A percentile compares a stretch with the other conserved stretches of the same genome.
phyloP scores from a whole-genome alignment of 441 rosid genomes.

The Arabidopsis lyrata region DNA sequence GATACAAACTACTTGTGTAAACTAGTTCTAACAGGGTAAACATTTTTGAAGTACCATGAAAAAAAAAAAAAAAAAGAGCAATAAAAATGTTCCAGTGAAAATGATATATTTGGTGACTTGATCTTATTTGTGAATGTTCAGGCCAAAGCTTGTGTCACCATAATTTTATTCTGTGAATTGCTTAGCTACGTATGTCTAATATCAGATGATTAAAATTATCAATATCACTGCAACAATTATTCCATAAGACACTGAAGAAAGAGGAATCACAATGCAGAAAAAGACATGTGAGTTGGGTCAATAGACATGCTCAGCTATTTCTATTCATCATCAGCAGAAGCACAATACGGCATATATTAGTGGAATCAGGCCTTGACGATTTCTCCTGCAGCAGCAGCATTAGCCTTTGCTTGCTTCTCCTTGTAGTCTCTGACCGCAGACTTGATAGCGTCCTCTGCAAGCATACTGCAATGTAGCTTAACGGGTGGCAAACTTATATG shows the following conservation, averaged over 20 bases:
- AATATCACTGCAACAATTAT: background rate
- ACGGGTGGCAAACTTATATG: slow-evolving; percentile 89
- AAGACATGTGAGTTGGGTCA: background rate
- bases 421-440: slow-evolving; percentile 76
- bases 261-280: background rate
- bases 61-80: no score
- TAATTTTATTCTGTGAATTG: no score
- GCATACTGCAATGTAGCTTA: slow-evolving; percentile 94
- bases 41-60: no score
- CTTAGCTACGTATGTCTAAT: no score
- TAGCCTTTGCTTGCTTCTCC: slow-evolving; percentile 53
- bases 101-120: no score
- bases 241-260: background rate
- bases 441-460: slow-evolving; percentile 93
- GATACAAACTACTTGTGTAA: no score
- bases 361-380: slow-evolving; percentile 49
- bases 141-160: no score
- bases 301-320: slow-evolving; percentile 8
- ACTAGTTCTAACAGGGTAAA: no score
- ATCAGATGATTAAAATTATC: background rate
- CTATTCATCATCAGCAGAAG: slow-evolving; percentile 11
- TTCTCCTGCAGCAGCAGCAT: slow-evolving; percentile 18
- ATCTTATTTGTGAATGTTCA: no score
- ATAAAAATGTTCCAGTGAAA: no score
- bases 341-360: background rate